phyloP scores from a whole-genome alignment of 768 basidiomycete species.

The Mycena floridula region DNA sequence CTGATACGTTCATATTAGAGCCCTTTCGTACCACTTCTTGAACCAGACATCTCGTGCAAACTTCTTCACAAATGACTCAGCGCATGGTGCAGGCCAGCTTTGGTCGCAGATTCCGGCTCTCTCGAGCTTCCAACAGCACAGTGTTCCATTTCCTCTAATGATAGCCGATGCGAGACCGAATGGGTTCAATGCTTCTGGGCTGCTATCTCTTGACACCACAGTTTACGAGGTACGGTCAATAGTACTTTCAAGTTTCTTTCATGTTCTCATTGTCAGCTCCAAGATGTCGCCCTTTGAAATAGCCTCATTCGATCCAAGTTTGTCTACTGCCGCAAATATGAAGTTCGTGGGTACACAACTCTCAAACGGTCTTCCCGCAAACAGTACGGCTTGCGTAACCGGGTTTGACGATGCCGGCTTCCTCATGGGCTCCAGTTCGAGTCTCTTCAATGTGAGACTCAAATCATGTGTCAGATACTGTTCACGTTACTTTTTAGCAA shows the following conservation, averaged over 20 bases:
- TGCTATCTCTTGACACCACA: conserved; percentile 32
- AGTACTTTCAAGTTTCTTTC: no score
- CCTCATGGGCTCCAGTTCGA: conserved; percentile 70
- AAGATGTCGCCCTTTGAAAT: conserved; percentile 59
- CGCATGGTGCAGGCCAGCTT: conserved; percentile 69
- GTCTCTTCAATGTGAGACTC: conserved; percentile 51
- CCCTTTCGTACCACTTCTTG: conserved; percentile 69
- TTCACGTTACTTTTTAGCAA: no score
- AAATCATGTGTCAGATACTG: neutral
- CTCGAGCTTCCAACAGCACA: conserved; percentile 40
- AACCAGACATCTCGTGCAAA: conserved; percentile 54
- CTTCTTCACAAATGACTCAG: conserved; percentile 51
- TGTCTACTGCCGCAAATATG: conserved; percentile 65
- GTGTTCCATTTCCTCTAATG: conserved; percentile 64
- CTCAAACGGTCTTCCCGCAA: conserved; percentile 46
- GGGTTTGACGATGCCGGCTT: conserved; percentile 74
- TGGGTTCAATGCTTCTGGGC: conserved; percentile 34
- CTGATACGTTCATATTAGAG: conserved; percentile 29
- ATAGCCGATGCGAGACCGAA: conserved; percentile 49
- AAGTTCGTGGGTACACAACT: conserved; percentile 62
- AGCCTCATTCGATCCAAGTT: conserved; percentile 66
- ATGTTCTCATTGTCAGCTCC: neutral
- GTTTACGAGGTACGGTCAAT: conserved; percentile 64
- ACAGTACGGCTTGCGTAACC: conserved; percentile 55
- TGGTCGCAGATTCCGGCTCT: conserved; percentile 53